A percentile compares a stretch with the other conserved stretches of the same genome.
phyloP scores from a whole-genome alignment of 805 yeast species.

The Pichia occidentalis region DNA sequence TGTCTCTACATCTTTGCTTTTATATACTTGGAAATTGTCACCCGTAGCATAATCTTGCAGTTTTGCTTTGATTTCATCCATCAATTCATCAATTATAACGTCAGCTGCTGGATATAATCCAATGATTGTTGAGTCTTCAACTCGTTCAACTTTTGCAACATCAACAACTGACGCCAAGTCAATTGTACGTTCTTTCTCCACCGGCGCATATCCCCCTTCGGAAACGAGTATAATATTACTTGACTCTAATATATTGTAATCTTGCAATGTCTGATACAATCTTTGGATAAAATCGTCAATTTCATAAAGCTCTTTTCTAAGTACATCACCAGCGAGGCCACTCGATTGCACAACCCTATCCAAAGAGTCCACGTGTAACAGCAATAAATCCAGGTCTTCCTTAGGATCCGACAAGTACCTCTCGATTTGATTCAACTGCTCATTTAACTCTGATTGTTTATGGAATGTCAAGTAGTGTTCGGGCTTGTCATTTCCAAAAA shows the following conservation, averaged over 20 bases:
- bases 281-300: constrained; percentile 62
- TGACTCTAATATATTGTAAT: constrained; percentile 53
- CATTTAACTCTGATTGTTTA: constrained; percentile 50
- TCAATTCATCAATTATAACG: constrained; percentile 38
- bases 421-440: constrained; percentile 52
- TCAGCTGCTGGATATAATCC: constrained; percentile 58
- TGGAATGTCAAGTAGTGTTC: constrained; percentile 57
- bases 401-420: constrained; percentile 62
- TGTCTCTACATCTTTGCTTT: constrained; percentile 45
- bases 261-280: constrained; percentile 40
- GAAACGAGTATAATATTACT: constrained; percentile 75
- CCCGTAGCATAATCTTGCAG: constrained; percentile 26
- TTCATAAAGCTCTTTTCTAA: constrained; percentile 46
- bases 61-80: constrained; percentile 34
- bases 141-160: constrained; percentile 45
- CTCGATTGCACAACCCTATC: constrained; percentile 70
- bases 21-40: constrained; percentile 40
- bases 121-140: constrained; percentile 82
- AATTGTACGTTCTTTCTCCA: constrained; percentile 60
- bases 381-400: constrained; percentile 65
- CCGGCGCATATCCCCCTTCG: constrained; percentile 93
- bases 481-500: constrained; percentile 39
- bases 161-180: constrained; percentile 68
- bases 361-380: constrained; percentile 75
- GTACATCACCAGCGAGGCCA: constrained; percentile 59